Conservation (phyloP, 139 green algal species). For the Astrephomene gubernaculifera region DNA sequence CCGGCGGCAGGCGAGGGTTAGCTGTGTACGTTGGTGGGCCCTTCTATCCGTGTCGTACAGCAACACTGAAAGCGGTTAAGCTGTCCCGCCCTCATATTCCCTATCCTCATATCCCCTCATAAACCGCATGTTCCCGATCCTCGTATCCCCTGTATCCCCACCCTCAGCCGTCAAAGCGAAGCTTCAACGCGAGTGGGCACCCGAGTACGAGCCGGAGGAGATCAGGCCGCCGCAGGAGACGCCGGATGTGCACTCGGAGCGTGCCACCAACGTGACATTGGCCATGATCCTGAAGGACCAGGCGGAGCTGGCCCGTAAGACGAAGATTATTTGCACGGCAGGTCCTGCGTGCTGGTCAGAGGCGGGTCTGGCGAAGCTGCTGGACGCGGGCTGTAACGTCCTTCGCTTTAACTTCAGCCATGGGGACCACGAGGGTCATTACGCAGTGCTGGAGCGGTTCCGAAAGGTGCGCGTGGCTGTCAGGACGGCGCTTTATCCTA, state of each 20-base stretch:
- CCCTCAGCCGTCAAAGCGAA: constrained; percentile 58
- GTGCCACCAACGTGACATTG: constrained; percentile 64
- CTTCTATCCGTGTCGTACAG: neutral
- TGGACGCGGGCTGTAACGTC: constrained; percentile 72
- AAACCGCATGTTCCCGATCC: neutral
- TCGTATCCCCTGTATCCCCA: neutral
- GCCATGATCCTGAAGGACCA: constrained; percentile 61
- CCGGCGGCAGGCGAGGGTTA: neutral
- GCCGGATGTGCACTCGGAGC: constrained; percentile 62
- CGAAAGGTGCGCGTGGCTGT: constrained; percentile 49
- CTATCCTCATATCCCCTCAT: neutral
- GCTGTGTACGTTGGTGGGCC: neutral
- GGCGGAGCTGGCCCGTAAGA: constrained; percentile 67
- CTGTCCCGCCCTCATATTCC: neutral
- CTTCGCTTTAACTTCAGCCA: constrained; percentile 88
- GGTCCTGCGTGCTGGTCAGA: constrained; percentile 74
- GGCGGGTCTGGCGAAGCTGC: constrained; percentile 60
- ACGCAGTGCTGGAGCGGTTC: constrained; percentile 69
- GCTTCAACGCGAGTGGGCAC: constrained; percentile 56
- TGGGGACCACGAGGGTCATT: constrained; percentile 70
- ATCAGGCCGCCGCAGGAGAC: constrained; percentile 54
- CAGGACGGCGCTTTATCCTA: neutral
- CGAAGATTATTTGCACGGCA: constrained; percentile 80
- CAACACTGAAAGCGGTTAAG: neutral
- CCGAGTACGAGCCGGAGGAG: constrained; percentile 62